Evolutionary conservation across 768 basidiomycete genomes (phyloP), one percentile per base, ranked within the genome.

Genomic region (Piloderma croceum): DNA sequence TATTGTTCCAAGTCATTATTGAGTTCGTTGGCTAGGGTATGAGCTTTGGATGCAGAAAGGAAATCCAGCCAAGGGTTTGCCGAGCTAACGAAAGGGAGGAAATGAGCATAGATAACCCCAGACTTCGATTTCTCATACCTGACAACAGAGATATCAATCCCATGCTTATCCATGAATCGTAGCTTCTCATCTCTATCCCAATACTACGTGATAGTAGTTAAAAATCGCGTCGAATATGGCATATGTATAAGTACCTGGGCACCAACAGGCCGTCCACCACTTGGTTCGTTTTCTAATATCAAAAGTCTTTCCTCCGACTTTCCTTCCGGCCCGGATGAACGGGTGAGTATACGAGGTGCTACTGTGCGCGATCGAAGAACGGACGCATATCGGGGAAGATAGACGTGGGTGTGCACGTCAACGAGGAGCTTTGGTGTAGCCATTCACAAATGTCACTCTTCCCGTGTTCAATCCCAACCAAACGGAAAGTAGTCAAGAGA

Each of bases 1-100:
- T 86, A 92, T 20, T 71, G 53, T 54, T 93, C 87, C 7, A 92
- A 70, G 53, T 90, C 85, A 24, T 67, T 56, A 56, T 92, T 93
- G 32, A 92, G 67, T 36, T 81, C 73, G n/a, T 57, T 60, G 0
- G 89, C 87, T 13, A 91, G 71, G 10, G 57, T 54, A 36, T 73
- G 68, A 7, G 90, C 90, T 31, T 82, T 74, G 19, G 74, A 54
- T 7, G 84, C 74, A 4, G 81, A 59, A 18, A 93, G 72, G 54
- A 91, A 92, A 59, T 93, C 90, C 24, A 92, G 75, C 90, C 90
- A 93, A 7, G 90, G 90, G 53, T 93, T 92, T 20, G 90, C 90
- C 19, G 85, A 76, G 57, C 88, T 89, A 50, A 33, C 37, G 40
- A 24, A 24, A 7, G 31, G 43, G 15, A n/a, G n/a, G n/a, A 18